These are phyloP conservation scores for Phialophora macrospora DNA, from an alignment of 2,329 filamentous ascomycete species.

Conservation along the genomic window DNA sequence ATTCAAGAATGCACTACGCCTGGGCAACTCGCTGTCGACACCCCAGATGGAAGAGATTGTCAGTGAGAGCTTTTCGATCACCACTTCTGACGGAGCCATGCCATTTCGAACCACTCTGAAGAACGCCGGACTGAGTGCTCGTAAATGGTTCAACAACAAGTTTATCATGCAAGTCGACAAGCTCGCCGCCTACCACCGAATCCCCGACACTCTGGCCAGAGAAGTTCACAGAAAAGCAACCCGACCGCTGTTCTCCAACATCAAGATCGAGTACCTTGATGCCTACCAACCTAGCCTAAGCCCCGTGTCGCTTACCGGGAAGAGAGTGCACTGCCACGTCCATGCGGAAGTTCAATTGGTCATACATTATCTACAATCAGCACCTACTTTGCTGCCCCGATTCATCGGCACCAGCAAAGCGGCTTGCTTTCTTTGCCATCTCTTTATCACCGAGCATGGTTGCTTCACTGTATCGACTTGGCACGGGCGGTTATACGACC, in stretches of 20 bases:
- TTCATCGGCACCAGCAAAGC: slow-evolving; percentile 38
- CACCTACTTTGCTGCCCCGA: slow-evolving; percentile 20
- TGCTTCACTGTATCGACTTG: slow-evolving; percentile 29
- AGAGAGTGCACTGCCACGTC: slow-evolving; percentile 29
- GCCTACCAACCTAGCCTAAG: slow-evolving; percentile 22
- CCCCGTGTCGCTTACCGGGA: slow-evolving; percentile 18
- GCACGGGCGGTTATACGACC: slow-evolving; percentile 38
- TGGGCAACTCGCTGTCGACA: neutral
- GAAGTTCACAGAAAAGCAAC: slow-evolving; percentile 14
- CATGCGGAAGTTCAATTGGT: slow-evolving; percentile 40
- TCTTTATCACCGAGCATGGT: slow-evolving; percentile 35
- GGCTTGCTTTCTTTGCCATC: slow-evolving; percentile 40
- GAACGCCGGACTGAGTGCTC: slow-evolving; percentile 13
- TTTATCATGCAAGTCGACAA: slow-evolving; percentile 34
- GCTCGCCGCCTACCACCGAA: slow-evolving; percentile 32
- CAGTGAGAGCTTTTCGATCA: slow-evolving; percentile 20
- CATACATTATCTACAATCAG: slow-evolving; percentile 31
- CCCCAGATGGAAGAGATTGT: neutral
- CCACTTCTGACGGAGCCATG: slow-evolving; percentile 17
- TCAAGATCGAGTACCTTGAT: slow-evolving; percentile 21
- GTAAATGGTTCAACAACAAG: slow-evolving; percentile 28
- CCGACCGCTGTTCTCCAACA: slow-evolving; percentile 17
- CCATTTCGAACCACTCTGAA: slow-evolving; percentile 17
- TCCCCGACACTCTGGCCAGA: slow-evolving; percentile 22
- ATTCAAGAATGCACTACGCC: slow-evolving; percentile 9